Base-by-base conservation (phyloP, 2,329 filamentous ascomycete species). In the Ceratocystiopsis sp. region DNA sequence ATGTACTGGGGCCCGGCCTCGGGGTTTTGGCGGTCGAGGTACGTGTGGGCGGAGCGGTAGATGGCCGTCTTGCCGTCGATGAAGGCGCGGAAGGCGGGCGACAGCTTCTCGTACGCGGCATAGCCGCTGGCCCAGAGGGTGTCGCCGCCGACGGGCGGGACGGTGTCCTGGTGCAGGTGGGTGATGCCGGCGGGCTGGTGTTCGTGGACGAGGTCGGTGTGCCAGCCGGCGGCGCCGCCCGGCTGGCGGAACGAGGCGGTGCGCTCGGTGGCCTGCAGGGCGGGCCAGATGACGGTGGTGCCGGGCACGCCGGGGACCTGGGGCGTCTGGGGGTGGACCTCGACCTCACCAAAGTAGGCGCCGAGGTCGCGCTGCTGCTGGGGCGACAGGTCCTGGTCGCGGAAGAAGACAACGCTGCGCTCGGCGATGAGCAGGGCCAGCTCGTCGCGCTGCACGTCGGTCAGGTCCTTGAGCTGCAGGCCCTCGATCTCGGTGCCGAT, bases 51-150 rank as follows among this genome's bases (percentile, higher is more conserved):
- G 6, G 74, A 80, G 9, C 64, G 61, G 52, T 81, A 83, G 2
- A 84, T 69, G 17, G 77, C 80, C 5, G 68, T 58, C 45, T 66
- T 69, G 7, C 79, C 78, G 51, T 84, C 79, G 47, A 84, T 79
- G 42, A 84, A 72, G 54, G 71, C 71, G 36, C 79, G 75, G 60
- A 84, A 84, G 3, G 63, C 70, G 0, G 78, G 80, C 1, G 75
- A 80, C 0, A 84, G 66, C 59, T 84, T 84, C 57, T 82, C 78
- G 51, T 84, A 84, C 0, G 79, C 79, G 0, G 72, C 63, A 53
- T 84, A 84, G 1, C 79, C 78, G 45, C 69, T 75, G 0, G 79
- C 75, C 79, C 80, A 84, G 0, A 84, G 67, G 0, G 80, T 84
- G 55, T 84, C 80, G 12, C 80, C 80, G 2, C 80, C 80, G 0